phyloP scores from a whole-genome alignment of 148 eudicot genomes.

The Gaultheria prostrata region DNA sequence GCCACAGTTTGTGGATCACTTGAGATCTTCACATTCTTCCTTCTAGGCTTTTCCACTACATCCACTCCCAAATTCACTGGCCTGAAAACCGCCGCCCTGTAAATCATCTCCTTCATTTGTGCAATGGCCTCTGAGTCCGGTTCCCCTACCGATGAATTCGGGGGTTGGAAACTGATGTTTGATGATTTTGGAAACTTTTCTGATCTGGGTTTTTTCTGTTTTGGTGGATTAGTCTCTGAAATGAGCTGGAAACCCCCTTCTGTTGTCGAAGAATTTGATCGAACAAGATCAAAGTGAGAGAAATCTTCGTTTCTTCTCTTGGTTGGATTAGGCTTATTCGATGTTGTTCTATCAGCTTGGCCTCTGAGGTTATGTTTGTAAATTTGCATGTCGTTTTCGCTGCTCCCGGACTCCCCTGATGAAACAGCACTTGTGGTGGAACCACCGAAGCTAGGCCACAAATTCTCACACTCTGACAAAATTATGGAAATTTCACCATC shows the following conservation, averaged over 20 bases:
- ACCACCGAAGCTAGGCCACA: constrained; percentile 21
- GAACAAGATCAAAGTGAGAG: neutral
- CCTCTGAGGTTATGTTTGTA: neutral
- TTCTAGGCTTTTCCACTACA: constrained; percentile 53
- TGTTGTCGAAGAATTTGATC: constrained; percentile 3
- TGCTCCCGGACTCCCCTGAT: constrained; percentile 5
- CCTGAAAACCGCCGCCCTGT: constrained; percentile 77
- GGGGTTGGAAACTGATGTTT: constrained; percentile 67
- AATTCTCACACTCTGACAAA: constrained; percentile 33
- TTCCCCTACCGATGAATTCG: constrained; percentile 45
- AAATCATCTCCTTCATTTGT: constrained; percentile 90
- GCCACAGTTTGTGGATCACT: constrained; percentile 85
- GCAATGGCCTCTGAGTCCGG: constrained; percentile 86
- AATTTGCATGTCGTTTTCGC: neutral
- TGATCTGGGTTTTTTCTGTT: constrained; percentile 24
- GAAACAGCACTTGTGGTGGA: neutral
- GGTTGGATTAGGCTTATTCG: neutral
- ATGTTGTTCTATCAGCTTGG: neutral
- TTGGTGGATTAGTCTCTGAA: constrained; percentile 14
- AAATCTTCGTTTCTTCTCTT: constrained; percentile 15
- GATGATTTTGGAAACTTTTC: constrained; percentile 34
- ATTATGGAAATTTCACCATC: constrained; percentile 58
- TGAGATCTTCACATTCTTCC: constrained; percentile 76
- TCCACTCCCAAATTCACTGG: constrained; percentile 69
- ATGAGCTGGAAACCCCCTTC: constrained; percentile 18